Percentiles rank a stretch among this genome's conserved stretches.
phyloP scores from a whole-genome alignment of 208 protist species.

The Trypanosoma rangeli region DNA sequence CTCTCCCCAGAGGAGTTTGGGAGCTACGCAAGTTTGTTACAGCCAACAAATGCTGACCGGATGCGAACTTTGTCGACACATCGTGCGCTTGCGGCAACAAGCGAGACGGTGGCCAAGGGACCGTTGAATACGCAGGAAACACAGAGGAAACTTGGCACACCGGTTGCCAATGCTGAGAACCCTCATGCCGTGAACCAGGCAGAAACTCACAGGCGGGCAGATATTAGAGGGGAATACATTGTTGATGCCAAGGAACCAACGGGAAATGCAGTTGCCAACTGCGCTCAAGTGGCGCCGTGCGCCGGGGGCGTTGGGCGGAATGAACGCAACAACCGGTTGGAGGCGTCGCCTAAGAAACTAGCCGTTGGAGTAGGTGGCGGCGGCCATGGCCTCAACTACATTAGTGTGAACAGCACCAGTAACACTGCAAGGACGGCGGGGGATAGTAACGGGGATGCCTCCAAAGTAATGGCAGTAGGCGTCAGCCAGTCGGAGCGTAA shows the following conservation, averaged over 20 bases:
- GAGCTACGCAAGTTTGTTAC: slow-evolving; percentile 56
- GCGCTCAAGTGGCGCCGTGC: background rate
- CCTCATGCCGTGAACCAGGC: background rate
- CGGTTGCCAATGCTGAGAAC: background rate
- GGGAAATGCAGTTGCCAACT: background rate
- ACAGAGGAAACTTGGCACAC: background rate
- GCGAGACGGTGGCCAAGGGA: background rate
- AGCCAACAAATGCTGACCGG: slow-evolving; percentile 22
- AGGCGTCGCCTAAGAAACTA: background rate
- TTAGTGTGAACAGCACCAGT: slow-evolving; percentile 3
- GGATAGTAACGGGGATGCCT: slow-evolving; percentile 1
- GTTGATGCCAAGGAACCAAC: background rate
- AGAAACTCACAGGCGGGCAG: background rate
- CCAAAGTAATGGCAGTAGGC: background rate
- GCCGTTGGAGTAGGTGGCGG: background rate
- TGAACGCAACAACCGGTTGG: background rate
- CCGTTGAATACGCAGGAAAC: background rate
- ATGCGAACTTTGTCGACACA: background rate
- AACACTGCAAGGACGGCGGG: background rate
- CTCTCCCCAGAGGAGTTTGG: slow-evolving; percentile 72
- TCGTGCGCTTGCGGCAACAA: background rate
- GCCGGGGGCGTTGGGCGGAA: background rate
- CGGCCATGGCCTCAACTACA: background rate
- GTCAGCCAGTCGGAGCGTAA: background rate
- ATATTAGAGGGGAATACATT: background rate